Percentiles rank a stretch among this genome's conserved stretches.
Conservation (phyloP, 768 basidiomycete species). For the Tricholoma terreum region DNA sequence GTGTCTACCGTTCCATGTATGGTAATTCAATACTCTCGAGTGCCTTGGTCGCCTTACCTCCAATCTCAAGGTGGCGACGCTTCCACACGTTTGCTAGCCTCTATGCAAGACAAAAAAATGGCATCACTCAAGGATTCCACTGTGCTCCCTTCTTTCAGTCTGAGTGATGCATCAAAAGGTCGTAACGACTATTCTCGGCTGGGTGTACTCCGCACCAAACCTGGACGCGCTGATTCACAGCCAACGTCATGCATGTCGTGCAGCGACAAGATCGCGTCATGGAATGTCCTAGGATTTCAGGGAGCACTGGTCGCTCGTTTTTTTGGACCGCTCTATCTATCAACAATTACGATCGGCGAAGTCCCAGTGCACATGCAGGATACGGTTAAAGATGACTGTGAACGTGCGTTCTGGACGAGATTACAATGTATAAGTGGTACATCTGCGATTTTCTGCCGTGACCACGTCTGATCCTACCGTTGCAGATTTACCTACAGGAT, state of each 20-base stretch:
- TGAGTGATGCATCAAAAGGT: conserved; percentile 57
- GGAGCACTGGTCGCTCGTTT: conserved; percentile 67
- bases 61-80: conserved; percentile 75
- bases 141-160: conserved; percentile 29
- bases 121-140: conserved; percentile 62
- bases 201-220: conserved; percentile 88
- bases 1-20: conserved; percentile 58
- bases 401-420: conserved; percentile 62
- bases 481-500: conserved; percentile 47
- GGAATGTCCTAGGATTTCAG: conserved; percentile 83
- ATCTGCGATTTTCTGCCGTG: conserved; percentile 7
- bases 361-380: conserved; percentile 41
- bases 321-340: conserved; percentile 63
- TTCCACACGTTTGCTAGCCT: conserved; percentile 75
- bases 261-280: conserved; percentile 90
- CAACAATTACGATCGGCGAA: conserved; percentile 68
- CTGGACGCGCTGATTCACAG: conserved; percentile 86
- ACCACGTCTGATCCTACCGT: background rate
- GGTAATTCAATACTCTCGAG: conserved; percentile 5
- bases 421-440: conserved; percentile 43
- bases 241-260: conserved; percentile 87
- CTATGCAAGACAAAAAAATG: conserved; percentile 69
- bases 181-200: conserved; percentile 73
- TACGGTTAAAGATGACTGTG: conserved; percentile 57
- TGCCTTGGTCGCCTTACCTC: conserved; percentile 5